A percentile compares a stretch with the other conserved stretches of the same genome.
Evolutionary conservation across 352 stramenopile genomes (phyloP).

Genomic region (Nothophytophthora sp.): DNA sequence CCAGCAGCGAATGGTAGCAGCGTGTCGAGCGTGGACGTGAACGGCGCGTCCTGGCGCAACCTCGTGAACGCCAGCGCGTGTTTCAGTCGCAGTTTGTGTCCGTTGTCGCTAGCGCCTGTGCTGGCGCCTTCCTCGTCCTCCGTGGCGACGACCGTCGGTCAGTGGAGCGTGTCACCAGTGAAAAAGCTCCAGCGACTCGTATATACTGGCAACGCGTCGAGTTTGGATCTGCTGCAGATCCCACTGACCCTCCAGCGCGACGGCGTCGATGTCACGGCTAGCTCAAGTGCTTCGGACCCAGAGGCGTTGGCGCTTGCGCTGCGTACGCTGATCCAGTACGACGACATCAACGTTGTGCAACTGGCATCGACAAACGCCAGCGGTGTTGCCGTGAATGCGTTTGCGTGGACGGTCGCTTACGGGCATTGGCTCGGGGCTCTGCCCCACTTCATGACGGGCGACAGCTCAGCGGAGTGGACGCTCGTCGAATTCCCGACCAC

Average conservation of each 20-base stretch:
- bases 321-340: constrained; percentile 33
- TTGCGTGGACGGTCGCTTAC: constrained; percentile 39
- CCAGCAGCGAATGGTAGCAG: constrained; percentile 7
- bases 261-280: constrained; percentile 11
- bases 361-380: constrained; percentile 6
- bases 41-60: constrained; percentile 36
- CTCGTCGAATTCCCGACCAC: constrained; percentile 29
- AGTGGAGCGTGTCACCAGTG: constrained; percentile 33
- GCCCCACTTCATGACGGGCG: constrained; percentile 23
- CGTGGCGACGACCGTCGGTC: constrained; percentile 26
- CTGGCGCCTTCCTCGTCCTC: constrained; percentile 26
- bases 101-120: constrained; percentile 39
- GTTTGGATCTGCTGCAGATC: constrained; percentile 10
- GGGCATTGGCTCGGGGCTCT: constrained; percentile 30
- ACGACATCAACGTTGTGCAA: constrained; percentile 40
- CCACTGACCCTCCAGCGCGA: constrained; percentile 20
- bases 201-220: constrained; percentile 8
- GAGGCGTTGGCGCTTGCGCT: constrained; percentile 22
- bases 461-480: constrained; percentile 24
- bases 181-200: constrained; percentile 44
- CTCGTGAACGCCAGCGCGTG: constrained; percentile 59
- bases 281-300: constrained; percentile 21
- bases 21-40: constrained; percentile 22
- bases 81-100: constrained; percentile 41
- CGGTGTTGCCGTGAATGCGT: background rate